Base-by-base conservation (phyloP, 371 early-diverging fungal genomes). In the Mucor piriformis region DNA sequence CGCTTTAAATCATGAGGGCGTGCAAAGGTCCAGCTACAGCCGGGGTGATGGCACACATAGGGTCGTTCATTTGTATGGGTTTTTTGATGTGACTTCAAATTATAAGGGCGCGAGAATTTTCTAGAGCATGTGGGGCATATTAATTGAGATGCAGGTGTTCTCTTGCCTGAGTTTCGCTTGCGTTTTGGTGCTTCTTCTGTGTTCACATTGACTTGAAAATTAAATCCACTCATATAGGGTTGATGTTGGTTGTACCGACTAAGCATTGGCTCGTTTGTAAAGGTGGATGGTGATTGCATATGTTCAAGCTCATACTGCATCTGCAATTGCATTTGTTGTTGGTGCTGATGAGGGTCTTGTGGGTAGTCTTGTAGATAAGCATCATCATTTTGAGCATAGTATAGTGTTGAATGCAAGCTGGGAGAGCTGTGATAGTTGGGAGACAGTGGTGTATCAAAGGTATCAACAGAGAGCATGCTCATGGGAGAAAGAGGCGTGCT, bases 1-100 rank as follows among this genome's bases (percentile, higher is more conserved):
- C 96, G 71, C 57, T 91, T 93, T 33, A 92, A 72, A 67, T 94
- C 90, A 66, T 90, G 88, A 16, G 85, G 82, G 3, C 90, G 77
- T 2, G 85, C 77, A 70, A 92, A 90, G 6, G 82, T 80, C 57
- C 76, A 69, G 6, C 64, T 61, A 54, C 91, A 91, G 8, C 64
- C 66, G 10, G 77, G 59, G 21, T 68, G 59, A 6, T 66, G 73
- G 40, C 90, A 89, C 59, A 75, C 78, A 71, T 77, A 89, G 8
- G 90, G 90, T 20, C 84, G 82, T 40, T 88, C 90, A 13, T 82
- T 83, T 6, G 89, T 87, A 63, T 90, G 92, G 2, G 79, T 88
- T 24, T 86, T 74, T 68, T 84, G 85, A 63, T 92, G 93, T 1
- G 92, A 89, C 48, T 89, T 90, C 13, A 95, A 74, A 59, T 93